Evolutionary conservation across 768 basidiomycete genomes (phyloP).

Genomic region (Baorangia bicolor): DNA sequence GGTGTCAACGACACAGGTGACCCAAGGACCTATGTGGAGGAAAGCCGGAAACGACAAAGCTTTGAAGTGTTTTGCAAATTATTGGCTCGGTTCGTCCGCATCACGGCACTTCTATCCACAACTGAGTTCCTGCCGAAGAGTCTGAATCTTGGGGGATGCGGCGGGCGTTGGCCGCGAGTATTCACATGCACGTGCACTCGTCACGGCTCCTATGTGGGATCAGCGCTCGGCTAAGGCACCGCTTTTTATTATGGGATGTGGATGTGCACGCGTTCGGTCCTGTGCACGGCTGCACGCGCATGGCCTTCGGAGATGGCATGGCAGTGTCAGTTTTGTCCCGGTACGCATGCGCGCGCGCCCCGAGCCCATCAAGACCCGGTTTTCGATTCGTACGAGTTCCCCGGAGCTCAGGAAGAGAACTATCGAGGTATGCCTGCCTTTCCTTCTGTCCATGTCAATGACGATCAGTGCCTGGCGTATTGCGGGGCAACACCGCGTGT

Average conservation of each 20-base stretch:
- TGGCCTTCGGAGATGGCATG: background rate
- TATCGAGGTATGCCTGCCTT: background rate
- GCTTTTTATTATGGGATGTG: background rate
- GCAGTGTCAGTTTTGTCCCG: background rate
- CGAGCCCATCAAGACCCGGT: background rate
- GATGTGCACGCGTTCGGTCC: background rate
- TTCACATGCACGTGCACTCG: no score
- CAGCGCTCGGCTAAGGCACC: background rate
- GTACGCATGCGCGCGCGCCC: background rate
- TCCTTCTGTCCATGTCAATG: no score
- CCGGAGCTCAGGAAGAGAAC: background rate
- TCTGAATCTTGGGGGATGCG: no score
- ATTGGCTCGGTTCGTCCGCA: background rate
- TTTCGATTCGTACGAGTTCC: background rate
- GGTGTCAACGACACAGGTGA: background rate
- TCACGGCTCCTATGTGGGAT: no score
- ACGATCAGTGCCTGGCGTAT: conserved; percentile 7
- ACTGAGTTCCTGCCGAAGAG: background rate
- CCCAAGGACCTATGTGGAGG: background rate
- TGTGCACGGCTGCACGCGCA: background rate
- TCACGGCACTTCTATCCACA: background rate
- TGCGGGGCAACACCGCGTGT: background rate
- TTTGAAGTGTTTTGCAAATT: background rate
- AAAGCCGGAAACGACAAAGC: background rate
- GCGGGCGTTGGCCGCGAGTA: no score